These are phyloP conservation scores for Eucalyptus grandis DNA, from an alignment of 345 rosid species.

Conservation along the genomic window DNA sequence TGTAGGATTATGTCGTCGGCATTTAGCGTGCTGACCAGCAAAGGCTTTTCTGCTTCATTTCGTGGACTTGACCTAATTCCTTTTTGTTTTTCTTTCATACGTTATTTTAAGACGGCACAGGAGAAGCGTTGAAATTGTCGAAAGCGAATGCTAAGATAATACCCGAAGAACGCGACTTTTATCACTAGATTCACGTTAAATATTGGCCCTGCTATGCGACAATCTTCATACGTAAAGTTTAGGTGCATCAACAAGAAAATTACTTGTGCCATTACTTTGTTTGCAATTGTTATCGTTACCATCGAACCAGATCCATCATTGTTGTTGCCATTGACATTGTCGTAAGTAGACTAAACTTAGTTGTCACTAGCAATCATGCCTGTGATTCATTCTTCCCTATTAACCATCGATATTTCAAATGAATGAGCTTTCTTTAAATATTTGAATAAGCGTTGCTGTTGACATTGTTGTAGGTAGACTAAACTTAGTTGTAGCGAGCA, in stretches of 20 bases:
- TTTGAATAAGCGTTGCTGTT: not conserved
- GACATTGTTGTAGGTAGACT: not conserved
- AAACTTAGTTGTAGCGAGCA: not conserved
- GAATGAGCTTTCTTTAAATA: not conserved
- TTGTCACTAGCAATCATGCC: not conserved
- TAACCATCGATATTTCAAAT: not conserved
- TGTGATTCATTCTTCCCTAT: not conserved
- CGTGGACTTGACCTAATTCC: not conserved
- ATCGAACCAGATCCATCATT: too few species aligned
- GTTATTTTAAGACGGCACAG: not conserved
- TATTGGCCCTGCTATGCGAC: not conserved
- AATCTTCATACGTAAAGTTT: not conserved
- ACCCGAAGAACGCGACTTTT: not conserved
- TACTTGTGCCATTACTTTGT: not conserved
- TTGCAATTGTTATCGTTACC: not conserved
- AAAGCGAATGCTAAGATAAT: not conserved
- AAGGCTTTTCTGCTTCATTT: not conserved
- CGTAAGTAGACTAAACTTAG: not conserved
- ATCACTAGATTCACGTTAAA: not conserved
- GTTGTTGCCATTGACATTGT: not conserved
- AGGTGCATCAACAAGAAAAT: not conserved
- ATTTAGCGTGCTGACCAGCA: not conserved
- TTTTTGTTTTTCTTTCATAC: not conserved
- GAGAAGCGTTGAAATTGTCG: not conserved
- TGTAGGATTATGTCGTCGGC: not conserved